Base-by-base conservation (phyloP, 2,329 filamentous ascomycete species). In the Claviceps capensis region DNA sequence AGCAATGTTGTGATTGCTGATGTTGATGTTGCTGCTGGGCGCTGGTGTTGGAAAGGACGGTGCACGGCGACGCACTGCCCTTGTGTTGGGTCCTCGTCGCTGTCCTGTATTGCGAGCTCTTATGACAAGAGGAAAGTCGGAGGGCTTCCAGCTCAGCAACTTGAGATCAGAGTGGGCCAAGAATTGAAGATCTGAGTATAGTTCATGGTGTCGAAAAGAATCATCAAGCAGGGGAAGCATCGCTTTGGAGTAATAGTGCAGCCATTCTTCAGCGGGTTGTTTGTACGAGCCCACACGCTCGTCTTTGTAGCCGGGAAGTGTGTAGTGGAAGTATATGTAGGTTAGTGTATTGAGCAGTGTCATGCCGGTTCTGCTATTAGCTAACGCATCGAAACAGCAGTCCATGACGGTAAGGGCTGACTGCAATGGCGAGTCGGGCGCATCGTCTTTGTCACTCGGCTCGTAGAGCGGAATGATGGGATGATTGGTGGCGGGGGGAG, bases 231-330 rank as follows among this genome's bases (percentile, higher is more conserved):
- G 55, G 2, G 60, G 51, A 1, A 72, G 55, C 5, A 79, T 63
- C 5, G 67, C 67, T 4, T 57, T 57, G 1, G 73, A 67, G 50
- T 74, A 72, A 54, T 73, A 77, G 13, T 69, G 64, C 2, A 74
- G 58, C 3, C 77, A 59, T 40, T 76, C 70, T 40, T 62, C 52
- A 2, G 67, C 62, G 2, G 66, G 67, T 9, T 77, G 66, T 47
- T 62, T 72, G 58, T 73, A 71, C n/a, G 63, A 60, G 19, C 62
- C 66, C 5, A 42, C 14, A 11, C 54, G 47, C n/a, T 56, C 58
- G 23, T 61, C 57, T 47, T 51, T 58, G 36, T 56, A 65, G 8
- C 41, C 57, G 7, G 65, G 64, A 30, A 69, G 64, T 34, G 56
- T 61, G 55, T 66, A 65, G 22, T 49, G 52, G 19, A 64, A 63